Percentiles rank a stretch among this genome's conserved stretches.
Evolutionary conservation across 257 asterid species (phyloP).

Genomic region (Solanum appendiculatum): DNA sequence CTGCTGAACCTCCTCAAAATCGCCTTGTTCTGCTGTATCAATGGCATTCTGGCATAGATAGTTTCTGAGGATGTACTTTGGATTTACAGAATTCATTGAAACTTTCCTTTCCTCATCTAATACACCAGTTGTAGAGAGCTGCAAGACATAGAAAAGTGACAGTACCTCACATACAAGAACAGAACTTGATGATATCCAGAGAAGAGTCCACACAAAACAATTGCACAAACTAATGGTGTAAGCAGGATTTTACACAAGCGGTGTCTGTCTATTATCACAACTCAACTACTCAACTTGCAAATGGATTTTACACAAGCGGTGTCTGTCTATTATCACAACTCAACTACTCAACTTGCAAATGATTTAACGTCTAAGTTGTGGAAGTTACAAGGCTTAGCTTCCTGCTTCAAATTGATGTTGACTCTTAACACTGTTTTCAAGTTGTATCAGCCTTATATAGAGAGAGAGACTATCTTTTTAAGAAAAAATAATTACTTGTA

Average conservation of each 20-base stretch:
- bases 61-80: conserved; percentile 81
- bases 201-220: not conserved
- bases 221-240: not conserved
- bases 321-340: not conserved
- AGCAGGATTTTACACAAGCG: not conserved
- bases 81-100: conserved; percentile 81
- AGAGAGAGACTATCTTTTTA: not conserved
- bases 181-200: not conserved
- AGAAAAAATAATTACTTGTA: not conserved
- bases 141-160: not conserved
- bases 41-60: conserved; percentile 92
- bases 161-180: not conserved
- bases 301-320: not conserved
- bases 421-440: not conserved
- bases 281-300: not conserved
- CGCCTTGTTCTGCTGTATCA: conserved; percentile 86
- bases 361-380: not conserved
- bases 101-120: conserved; percentile 66
- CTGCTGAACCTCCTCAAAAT: conserved; percentile 70
- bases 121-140: conserved; percentile 56
- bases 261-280: not conserved
- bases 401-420: not conserved
- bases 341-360: not conserved
- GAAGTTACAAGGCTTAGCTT: not conserved
- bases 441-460: not conserved